phyloP scores from a whole-genome alignment of 2,329 filamentous ascomycete species.

The Fusarium bactridioides region DNA sequence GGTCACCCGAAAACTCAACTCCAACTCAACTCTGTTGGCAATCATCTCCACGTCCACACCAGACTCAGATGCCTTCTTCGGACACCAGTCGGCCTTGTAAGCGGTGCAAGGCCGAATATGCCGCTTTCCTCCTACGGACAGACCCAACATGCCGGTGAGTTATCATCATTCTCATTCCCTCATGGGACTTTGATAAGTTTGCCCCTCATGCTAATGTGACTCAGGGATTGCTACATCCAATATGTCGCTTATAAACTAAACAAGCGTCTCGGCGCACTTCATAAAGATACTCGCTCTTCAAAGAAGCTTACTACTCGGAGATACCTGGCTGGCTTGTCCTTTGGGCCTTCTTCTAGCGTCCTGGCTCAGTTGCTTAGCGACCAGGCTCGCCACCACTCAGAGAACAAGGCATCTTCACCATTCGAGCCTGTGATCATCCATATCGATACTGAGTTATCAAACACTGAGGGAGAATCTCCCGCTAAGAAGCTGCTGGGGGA shows the following conservation, averaged over 20 bases:
- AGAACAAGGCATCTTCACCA: constrained; percentile 68
- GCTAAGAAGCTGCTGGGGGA: constrained; percentile 58
- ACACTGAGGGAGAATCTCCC: constrained; percentile 30
- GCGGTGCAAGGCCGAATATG: constrained; percentile 45
- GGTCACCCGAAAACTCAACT: constrained; percentile 1
- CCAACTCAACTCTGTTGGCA: neutral
- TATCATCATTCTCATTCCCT: neutral
- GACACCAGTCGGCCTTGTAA: constrained; percentile 42
- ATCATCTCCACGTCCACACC: neutral
- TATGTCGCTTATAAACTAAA: constrained; percentile 82
- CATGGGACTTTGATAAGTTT: neutral
- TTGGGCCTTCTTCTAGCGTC: constrained; percentile 81
- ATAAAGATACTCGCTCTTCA: constrained; percentile 55
- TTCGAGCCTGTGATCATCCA: constrained; percentile 73
- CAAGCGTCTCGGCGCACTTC: constrained; percentile 69
- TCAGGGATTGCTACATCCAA: constrained; percentile 73
- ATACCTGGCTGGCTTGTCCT: constrained; percentile 82
- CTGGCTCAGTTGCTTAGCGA: constrained; percentile 79
- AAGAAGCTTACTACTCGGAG: constrained; percentile 46
- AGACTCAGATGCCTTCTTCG: constrained; percentile 28
- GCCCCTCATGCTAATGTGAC: constrained; percentile 5
- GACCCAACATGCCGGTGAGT: constrained; percentile 46
- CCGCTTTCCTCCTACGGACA: constrained; percentile 43
- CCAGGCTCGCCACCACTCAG: constrained; percentile 71
- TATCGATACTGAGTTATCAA: constrained; percentile 54